Evolutionary conservation across 1,284 basidiomycete species (phyloP), one percentile per base, ranked within the genome.

Genomic region (Takashimella koratensis): DNA sequence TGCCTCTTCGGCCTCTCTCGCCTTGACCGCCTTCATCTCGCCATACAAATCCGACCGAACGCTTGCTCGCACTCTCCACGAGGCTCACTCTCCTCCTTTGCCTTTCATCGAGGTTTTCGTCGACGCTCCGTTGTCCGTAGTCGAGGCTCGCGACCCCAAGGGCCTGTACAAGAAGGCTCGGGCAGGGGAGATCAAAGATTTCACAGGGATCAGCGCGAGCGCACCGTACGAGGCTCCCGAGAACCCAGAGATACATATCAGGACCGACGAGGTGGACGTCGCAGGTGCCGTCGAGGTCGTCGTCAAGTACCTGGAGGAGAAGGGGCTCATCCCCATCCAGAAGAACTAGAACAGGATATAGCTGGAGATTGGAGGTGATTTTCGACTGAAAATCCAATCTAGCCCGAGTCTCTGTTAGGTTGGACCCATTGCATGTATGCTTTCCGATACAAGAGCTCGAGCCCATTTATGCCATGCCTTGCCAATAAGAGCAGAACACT

Each of bases 91-190:
- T 27, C 65, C 74, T 16, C 60, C 67, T 25, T 74, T 98, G 43
- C 84, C 86, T 39, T 98, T 99, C 75, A 76, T 99, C 63, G 95
- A 97, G 76, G 93, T 98, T 24, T 99, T 86, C 70, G 81, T 98
- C 49, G 95, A 98, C 75, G 94, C 93, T 1, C 91, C 93, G 11
- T 81, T 99, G 41, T 76, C 80, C 46, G 85, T 96, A 42, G 92
- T 90, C 36, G 96, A 98, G 77, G 79, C 84, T 71, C 84, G 96
- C 48, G 95, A 99, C 76, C 96, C 96, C 4, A 99, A 99, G 77
- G 96, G 95, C 0, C 78, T 98, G 54, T 99, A 98, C 81, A 96
- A 93, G 80, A 97, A 94, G 77, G 96, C 96, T 4, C 81, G 94
- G 58, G 86, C 88, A 1, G 95, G 96, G 21, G 90, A 95, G 78